Evolutionary conservation across 2,329 filamentous ascomycete species (phyloP), one percentile per base, ranked within the genome.

Genomic region (Massarina eburnea): DNA sequence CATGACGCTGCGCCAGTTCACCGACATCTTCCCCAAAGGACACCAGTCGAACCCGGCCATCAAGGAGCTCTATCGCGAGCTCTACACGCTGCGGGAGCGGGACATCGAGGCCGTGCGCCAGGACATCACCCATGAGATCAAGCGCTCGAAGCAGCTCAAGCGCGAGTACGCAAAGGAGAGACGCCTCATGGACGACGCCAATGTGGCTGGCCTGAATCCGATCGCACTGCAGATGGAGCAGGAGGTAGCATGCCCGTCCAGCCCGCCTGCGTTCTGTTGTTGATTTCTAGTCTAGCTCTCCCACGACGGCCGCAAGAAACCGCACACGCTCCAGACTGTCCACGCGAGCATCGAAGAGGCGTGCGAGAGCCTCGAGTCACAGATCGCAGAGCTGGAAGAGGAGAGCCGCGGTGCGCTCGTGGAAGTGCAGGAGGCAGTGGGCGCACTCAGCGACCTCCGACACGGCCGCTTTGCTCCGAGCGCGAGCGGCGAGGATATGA

Each of bases 401-500:
- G 85, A 92, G 55, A 82, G 86, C 42, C 75, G 77, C 1, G 66
- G 67, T 1, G 72, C 90, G 3, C 68, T 87, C 5, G 74, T 79
- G 3, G 80, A 82, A 9, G 79, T 94, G 41, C 78, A 79, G 53
- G 78, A 82, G 45, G 85, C 80, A 0, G 80, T 94, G 14, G 86
- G 86, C 24, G 82, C 81, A 38, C 73, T 96, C 65, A 95, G 89
- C 68, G 89, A 95, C 69, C 76, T 95, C 44, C 83, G 88, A 36
- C 92, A 94, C 61, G 90, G 91, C 29, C 84, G 84, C 44, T 80
- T 94, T 46, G 69, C 71, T 30, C 72, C 71, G 19, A 66, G 73
- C 19, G 65, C 69, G 18, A 72, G 70, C 9, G 78, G 81, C 27
- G 86, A 88, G 52, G 68, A 77, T 18, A 71, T 91, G 24, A 77